Evolutionary conservation across 2,329 filamentous ascomycete genomes (phyloP), one percentile per base, ranked within the genome.

Genomic region (Ceratocystis lukuohia): DNA sequence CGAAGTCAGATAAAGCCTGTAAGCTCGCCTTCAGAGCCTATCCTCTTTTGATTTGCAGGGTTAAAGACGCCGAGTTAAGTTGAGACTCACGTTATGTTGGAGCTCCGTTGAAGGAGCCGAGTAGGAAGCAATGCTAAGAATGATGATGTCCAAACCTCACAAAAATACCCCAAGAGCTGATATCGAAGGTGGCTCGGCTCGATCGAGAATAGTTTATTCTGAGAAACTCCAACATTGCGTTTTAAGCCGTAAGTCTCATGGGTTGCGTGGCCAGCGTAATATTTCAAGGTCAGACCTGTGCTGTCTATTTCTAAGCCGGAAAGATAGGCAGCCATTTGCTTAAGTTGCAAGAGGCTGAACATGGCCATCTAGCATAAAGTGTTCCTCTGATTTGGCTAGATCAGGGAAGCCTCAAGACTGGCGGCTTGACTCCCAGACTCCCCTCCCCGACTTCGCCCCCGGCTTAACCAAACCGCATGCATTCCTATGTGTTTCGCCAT

Each of bases 81-180:
- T 57, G 53, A 57, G 20, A 25, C 48, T 57, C 53, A 25, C 28
- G 30, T 25, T 30, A 57, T 33, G 17, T 7, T 57, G 22, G 28
- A 57, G 53, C 53, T 57, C 28, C 28, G 53, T 57, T 12, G 53
- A 56, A 56, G 50, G 53, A 57, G 53, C 53, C 53, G 53, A 57
- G 53, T 7, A 46, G 61, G 33, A 44, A 15, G 30, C 61, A 15
- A 22, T 4, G 28, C 33, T 25, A 45, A 15, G 44, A 46, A 44
- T 20, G 37, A 44, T 20, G 37, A 62, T 62, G 12, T 10, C 44
- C n/a, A 62, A 30, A 25, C 50, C 30, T 30, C 15, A 57, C 53
- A 57, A 57, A 57, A 57, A 57, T 15, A 28, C 6, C 12, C 22
- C 25, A 22, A 28, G 22, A 2, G 53, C 10, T 25, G 53, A 12